Conservation (phyloP, 208 protist species). For the Trypanosomatidae sp. region DNA sequence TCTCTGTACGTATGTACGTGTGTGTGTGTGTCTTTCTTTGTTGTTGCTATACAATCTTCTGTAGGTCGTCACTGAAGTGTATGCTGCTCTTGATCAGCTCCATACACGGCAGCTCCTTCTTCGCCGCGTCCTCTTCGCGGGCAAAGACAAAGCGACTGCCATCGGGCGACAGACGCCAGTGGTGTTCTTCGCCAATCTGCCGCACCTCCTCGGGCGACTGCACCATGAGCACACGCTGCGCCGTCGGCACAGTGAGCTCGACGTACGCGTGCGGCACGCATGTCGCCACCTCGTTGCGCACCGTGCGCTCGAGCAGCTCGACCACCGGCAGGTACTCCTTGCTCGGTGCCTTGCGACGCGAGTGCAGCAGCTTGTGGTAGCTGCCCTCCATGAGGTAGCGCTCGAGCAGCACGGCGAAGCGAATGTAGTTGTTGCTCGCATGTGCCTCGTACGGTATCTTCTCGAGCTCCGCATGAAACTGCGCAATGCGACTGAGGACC, state of each 20-base stretch:
- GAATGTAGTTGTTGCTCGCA: conserved; percentile 56
- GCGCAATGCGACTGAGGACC: conserved; percentile 67
- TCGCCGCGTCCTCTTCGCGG: conserved; percentile 53
- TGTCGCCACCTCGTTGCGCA: conserved; percentile 80
- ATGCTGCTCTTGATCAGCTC: conserved; percentile 74
- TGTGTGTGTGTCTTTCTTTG: background rate
- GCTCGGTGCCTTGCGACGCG: conserved; percentile 71
- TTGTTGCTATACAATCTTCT: conserved; percentile 67
- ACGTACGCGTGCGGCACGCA: conserved; percentile 84
- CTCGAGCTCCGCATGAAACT: conserved; percentile 91
- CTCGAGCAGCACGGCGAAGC: conserved; percentile 81
- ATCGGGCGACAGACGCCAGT: conserved; percentile 46
- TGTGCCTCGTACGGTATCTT: conserved; percentile 73
- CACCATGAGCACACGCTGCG: conserved; percentile 84
- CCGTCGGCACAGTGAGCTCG: conserved; percentile 46
- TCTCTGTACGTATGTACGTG: background rate
- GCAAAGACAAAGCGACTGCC: conserved; percentile 54
- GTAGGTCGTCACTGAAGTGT: conserved; percentile 57
- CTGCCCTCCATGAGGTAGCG: conserved; percentile 89
- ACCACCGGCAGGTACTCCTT: conserved; percentile 86
- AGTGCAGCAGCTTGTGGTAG: conserved; percentile 87
- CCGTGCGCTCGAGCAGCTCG: conserved; percentile 80
- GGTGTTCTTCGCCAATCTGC: conserved; percentile 32
- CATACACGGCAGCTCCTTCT: conserved; percentile 65
- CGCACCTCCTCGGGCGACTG: conserved; percentile 45